These are phyloP conservation scores for Imleria badia DNA, from an alignment of 768 basidiomycete genomes.

Conservation along the genomic window DNA sequence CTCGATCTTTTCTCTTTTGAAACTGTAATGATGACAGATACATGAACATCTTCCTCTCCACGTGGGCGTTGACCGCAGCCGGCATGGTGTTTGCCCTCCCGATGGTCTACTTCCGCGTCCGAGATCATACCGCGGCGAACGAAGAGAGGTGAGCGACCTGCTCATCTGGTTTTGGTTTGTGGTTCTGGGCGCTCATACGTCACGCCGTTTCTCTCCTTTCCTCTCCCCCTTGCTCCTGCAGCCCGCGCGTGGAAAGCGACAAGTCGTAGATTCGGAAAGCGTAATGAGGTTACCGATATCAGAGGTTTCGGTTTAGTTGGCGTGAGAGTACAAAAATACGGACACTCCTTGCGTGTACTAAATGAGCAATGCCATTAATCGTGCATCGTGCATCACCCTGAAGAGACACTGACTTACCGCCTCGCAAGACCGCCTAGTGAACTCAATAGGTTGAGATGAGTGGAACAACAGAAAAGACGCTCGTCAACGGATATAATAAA, in stretches of 20 bases:
- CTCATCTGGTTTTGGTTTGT: not conserved
- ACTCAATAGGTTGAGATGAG: not conserved
- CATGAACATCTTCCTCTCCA: slow-evolving; percentile 74
- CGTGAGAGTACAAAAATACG: too few species aligned
- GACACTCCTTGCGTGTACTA: too few species aligned
- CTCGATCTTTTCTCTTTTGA: too few species aligned
- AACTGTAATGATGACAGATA: slow-evolving; percentile 42
- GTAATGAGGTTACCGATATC: not conserved
- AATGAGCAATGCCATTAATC: too few species aligned
- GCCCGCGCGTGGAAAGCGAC: not conserved
- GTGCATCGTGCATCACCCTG: not conserved
- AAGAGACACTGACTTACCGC: too few species aligned
- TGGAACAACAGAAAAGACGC: not conserved
- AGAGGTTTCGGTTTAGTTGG: too few species aligned
- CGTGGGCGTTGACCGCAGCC: slow-evolving; percentile 64
- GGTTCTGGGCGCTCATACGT: not conserved
- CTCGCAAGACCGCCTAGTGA: too few species aligned
- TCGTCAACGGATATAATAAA: not conserved
- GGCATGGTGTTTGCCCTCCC: slow-evolving; percentile 69
- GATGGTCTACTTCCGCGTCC: slow-evolving; percentile 72
- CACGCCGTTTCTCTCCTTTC: too few species aligned
- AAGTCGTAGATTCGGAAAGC: not conserved
- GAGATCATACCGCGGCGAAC: slow-evolving; percentile 51
- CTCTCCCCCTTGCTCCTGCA: not conserved
- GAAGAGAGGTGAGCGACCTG: slow-evolving; percentile 47